These are phyloP conservation scores for Raphanus raphanistrum DNA, from an alignment of 345 rosid genomes.

Conservation along the genomic window DNA sequence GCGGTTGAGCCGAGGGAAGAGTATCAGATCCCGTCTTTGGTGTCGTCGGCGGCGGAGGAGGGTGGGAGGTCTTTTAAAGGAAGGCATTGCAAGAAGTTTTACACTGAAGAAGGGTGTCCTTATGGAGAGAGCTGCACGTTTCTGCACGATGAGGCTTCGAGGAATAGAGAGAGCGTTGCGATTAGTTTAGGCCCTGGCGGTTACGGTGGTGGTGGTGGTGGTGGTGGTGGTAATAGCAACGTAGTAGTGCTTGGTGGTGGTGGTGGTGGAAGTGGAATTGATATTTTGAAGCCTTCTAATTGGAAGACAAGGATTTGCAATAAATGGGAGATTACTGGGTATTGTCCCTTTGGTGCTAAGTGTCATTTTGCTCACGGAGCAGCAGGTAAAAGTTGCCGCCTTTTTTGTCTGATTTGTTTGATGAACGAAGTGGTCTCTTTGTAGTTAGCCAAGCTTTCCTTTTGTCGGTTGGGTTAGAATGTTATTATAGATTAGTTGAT, in stretches of 20 bases:
- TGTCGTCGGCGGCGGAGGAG: constrained; percentile 28
- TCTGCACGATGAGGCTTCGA: constrained; percentile 87
- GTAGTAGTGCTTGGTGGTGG: constrained; percentile 42
- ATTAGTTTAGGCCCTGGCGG: constrained; percentile 96
- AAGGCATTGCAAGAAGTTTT: constrained; percentile 94
- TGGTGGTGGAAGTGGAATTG: constrained; percentile 39
- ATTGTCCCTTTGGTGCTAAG: constrained; percentile 92
- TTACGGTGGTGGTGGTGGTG: constrained; percentile 44
- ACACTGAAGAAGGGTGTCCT: constrained; percentile 95
- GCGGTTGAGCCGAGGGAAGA: constrained; percentile 59
- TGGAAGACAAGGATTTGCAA: constrained; percentile 98
- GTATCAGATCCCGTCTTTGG: constrained; percentile 80
- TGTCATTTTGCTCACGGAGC: constrained; percentile 97
- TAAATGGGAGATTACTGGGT: constrained; percentile 96
- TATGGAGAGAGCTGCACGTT: constrained; percentile 96
- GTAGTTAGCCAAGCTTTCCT: neutral
- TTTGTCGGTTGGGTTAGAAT: neutral
- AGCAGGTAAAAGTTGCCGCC: constrained; percentile 51
- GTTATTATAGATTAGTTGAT: neutral
- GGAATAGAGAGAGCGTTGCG: constrained; percentile 91
- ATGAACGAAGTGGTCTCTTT: neutral
- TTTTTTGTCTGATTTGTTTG: neutral
- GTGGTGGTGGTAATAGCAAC: constrained; percentile 29
- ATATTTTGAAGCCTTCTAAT: constrained; percentile 76
- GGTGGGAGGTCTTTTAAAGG: constrained; percentile 68